Evolutionary conservation across 176 grass and related monocot species (phyloP), one percentile per base, ranked within the genome.

Genomic region (Elaeis guineensis): DNA sequence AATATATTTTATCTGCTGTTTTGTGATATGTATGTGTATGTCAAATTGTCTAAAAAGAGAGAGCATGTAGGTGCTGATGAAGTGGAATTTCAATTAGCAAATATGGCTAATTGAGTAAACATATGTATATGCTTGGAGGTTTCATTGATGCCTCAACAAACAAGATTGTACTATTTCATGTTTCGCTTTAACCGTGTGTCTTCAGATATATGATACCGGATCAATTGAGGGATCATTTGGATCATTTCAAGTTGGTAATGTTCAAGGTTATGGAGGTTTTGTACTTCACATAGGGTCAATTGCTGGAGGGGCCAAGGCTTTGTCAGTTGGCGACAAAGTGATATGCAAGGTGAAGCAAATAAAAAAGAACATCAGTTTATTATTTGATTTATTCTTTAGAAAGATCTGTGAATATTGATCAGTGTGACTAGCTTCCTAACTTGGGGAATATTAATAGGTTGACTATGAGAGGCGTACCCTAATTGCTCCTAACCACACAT

Each of bases 401-500:
- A 35, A 9, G 32, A 35, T 44, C 35, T 44, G 35, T 44, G 35
- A 12, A 44, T 44, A 44, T 44, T 44, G 35, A 44, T 44, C 35
- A 44, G 35, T 44, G 35, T 12, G 11, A 44, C 9, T 44, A 6
- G 11, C 35, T 44, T 30, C 28, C 5, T 30, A 30, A 12, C 35
- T 44, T 44, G 35, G 21, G 18, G 71, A 16, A 54, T 53, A 29
- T 69, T 85, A 63, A 19, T 79, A 98, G 93, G 93, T 98, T 73
- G 93, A 98, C 76, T 92, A 83, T 19, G 44, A 50, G 19, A 80
- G 93, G 23, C 93, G 93, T 17, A 67, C 76, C 63, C 52, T 78
- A 28, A 92, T 98, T 81, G 84, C 87, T 78, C 93, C 93, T 49
- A 98, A 98, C 71, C 93, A 98, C 72, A 98, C 87, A 2, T 98